Evolutionary conservation across 1,139 yeast species (phyloP), one percentile per base, ranked within the genome.

Genomic region (Magnusiomyces suaveolens): DNA sequence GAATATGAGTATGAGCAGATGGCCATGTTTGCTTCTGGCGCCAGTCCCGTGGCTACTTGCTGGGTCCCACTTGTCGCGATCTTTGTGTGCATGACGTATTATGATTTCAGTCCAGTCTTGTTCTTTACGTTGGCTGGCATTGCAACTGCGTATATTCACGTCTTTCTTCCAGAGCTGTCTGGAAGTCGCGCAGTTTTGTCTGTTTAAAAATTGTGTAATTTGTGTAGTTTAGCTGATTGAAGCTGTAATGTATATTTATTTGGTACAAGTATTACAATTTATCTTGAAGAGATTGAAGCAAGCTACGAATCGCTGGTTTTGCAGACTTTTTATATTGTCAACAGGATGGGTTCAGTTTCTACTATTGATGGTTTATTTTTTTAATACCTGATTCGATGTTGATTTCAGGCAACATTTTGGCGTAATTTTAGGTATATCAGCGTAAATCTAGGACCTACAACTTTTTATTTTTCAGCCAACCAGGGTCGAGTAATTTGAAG

Each of bases 101-200:
- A 53, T 43, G 58, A 56, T 32, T 39, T 50, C n/a, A 52, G 52
- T 23, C 58, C 58, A 0, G 48, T 56, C 21, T 52, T 51, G 8
- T 56, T 56, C 36, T 56, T 56, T 41, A 14, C 53, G 43, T 32
- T 56, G 33, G 56, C 58, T 18, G 58, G 58, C 16, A 25, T 54
- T 25, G 56, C 54, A 14, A 53, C 56, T 24, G 52, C 55, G 8
- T 56, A 56, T 50, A 54, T 52, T n/a, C 54, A 56, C 14, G 33
- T 56, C 25, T 56, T 53, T 36, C 53, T 56, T 24, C 58, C 58
- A 12, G 58, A 56, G 25, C 50, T 56, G n/a, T 54, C 52, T 33
- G 58, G 56, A 44, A 47, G 47, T 41, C 18, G 4, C 3, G 8
- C 18, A 36, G 18, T 18, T 14, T 3, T 36, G 6, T 18, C 32